Evolutionary conservation across 495 filamentous ascomycete species (phyloP).

Genomic region (Neurospora terricola): DNA sequence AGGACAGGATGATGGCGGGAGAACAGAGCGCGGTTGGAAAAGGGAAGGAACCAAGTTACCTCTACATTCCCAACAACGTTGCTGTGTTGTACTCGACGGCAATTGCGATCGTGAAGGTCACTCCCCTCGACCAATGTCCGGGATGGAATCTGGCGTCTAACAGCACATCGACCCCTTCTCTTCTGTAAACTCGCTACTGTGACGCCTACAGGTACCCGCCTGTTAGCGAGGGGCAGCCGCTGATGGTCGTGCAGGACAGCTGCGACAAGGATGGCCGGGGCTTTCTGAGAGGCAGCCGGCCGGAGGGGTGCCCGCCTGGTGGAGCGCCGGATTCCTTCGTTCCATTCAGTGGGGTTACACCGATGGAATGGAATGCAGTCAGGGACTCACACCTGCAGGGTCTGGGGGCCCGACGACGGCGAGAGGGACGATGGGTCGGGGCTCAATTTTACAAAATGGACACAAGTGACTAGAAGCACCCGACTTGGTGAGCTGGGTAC

Average conservation of each 20-base stretch:
- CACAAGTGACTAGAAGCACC: not conserved
- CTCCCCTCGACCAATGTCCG: not conserved
- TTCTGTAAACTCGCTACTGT: not conserved
- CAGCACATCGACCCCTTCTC: not conserved
- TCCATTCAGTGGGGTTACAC: not conserved
- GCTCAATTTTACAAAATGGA: not conserved
- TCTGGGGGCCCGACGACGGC: not conserved
- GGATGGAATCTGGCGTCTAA: not conserved
- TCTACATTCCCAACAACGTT: not conserved
- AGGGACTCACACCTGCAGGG: not conserved
- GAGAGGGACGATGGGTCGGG: not conserved
- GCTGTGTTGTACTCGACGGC: not conserved
- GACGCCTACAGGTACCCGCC: not conserved
- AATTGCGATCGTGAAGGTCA: not conserved
- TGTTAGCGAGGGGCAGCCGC: not conserved
- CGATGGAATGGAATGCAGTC: not conserved
- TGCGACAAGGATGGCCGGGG: not conserved
- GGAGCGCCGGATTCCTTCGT: not conserved
- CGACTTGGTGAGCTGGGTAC: not conserved
- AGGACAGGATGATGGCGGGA: not conserved
- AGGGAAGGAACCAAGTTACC: not conserved
- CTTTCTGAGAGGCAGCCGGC: not conserved
- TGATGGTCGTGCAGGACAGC: not conserved
- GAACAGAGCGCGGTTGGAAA: not conserved
- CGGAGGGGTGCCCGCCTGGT: not conserved